phyloP scores from a whole-genome alignment of 768 basidiomycete genomes.

The Leccinum arenicola region DNA sequence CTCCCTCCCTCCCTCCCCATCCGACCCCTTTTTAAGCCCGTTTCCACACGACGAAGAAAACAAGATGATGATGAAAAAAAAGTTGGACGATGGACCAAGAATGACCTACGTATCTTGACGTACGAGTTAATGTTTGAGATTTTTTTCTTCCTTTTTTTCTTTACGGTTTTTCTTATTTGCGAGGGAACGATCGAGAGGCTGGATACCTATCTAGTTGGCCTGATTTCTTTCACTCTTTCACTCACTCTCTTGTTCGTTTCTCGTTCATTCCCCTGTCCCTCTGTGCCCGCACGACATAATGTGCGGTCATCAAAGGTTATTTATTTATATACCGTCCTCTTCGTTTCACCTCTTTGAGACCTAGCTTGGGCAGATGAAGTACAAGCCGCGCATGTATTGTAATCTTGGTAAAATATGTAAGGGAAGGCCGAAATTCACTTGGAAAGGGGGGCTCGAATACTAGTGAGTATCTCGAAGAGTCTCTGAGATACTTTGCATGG shows the following conservation, averaged over 20 bases:
- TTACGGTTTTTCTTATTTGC: slow-evolving; percentile 4
- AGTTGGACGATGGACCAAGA: slow-evolving; percentile 14
- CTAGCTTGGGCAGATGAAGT: no score
- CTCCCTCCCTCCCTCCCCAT: no score
- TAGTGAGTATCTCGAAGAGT: no score
- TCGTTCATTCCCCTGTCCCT: no score
- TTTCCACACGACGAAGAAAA: background rate
- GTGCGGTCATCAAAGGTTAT: slow-evolving; percentile 9
- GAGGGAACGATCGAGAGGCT: slow-evolving; percentile 27
- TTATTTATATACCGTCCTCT: slow-evolving; percentile 26
- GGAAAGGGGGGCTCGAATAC: no score
- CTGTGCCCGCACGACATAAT: background rate
- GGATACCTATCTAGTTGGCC: slow-evolving; percentile 33
- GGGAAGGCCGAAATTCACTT: no score
- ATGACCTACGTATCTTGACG: slow-evolving; percentile 23
- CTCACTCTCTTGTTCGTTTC: no score
- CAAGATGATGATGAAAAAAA: background rate
- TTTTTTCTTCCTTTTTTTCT: background rate
- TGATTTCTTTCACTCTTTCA: slow-evolving; percentile 1
- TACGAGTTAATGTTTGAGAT: slow-evolving; percentile 21
- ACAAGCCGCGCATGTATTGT: no score
- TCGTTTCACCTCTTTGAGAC: background rate
- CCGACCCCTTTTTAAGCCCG: no score
- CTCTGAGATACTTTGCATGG: no score
- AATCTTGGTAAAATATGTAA: no score